Evolutionary conservation across 2,329 filamentous ascomycete species (phyloP), one percentile per base, ranked within the genome.

Genomic region (Sphaerulina populicola): DNA sequence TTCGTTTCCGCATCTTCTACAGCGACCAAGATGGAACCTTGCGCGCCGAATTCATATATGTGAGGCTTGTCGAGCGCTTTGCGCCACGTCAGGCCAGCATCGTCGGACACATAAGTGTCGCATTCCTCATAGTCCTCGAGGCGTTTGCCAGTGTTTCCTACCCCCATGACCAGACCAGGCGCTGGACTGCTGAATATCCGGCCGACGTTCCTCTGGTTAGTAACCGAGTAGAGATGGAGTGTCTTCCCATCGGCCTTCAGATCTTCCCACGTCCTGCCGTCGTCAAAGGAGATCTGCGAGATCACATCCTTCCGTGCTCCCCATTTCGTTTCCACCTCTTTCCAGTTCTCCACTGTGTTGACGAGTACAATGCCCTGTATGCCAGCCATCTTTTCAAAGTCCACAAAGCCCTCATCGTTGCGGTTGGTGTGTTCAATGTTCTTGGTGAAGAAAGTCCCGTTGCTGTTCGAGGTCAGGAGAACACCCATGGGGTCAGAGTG

Each of bases 1-100:
- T 81, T 71, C 1, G 84, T 87, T 43, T 74, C 72, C 44, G 76
- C 73, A 61, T 95, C 87, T 56, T 79, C 77, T 35, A 97, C 75
- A 3, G 93, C 93, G 29, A 97, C 77, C 29, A 98, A 74, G 15
- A 98, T 79, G 12, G 89, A 89, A 1, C 93, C 93, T 59, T 94
- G 85, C 61, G 96, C 91, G 47, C 93, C 93, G 67, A 97, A 94
- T 64, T 96, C 90, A 69, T 94, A 98, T 67, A 94, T 93, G 71
- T 97, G 89, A 10, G 90, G 86, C 15, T 88, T 87, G 12, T 89
- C 75, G 4, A 87, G 76, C 0, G 83, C 79, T 64, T 82, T 74
- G 35, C 75, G 80, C 93, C 94, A 98, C 1, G 82, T 90, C 54
- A 88, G 71, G 37, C 93, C 93, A 15, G 90, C 91, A 68, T 97